A percentile compares a stretch with the other conserved stretches of the same genome.
Evolutionary conservation across 2,329 filamentous ascomycete species (phyloP).

Genomic region (Metarhizium guizhouense): DNA sequence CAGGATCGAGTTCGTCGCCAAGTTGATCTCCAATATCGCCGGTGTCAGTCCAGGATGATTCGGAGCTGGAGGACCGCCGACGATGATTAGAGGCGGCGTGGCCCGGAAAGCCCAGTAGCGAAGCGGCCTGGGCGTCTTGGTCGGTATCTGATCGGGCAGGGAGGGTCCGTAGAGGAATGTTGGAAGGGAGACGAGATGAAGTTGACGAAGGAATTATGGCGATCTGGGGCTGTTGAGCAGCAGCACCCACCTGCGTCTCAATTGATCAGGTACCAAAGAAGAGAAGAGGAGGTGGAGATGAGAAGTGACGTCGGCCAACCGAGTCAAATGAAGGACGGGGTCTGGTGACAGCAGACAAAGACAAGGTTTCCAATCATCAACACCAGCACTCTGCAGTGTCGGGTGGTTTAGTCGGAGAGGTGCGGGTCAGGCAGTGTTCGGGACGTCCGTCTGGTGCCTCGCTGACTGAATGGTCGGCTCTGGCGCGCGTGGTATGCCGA

Average conservation of each 20-base stretch:
- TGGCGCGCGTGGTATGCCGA: no score
- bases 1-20: conserved; percentile 72
- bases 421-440: background rate
- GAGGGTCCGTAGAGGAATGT: conserved; percentile 80
- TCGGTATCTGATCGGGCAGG: conserved; percentile 28
- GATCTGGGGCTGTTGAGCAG: conserved; percentile 66
- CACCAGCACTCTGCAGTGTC: conserved; percentile 6
- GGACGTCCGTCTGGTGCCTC: background rate
- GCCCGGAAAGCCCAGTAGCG: conserved; percentile 23
- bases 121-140: conserved; percentile 30
- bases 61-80: conserved; percentile 48
- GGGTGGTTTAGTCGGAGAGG: conserved; percentile 2
- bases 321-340: conserved; percentile 18
- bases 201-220: conserved; percentile 78
- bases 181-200: conserved; percentile 62
- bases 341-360: conserved; percentile 17
- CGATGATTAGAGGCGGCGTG: conserved; percentile 33
- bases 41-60: conserved; percentile 83
- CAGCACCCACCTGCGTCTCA: conserved; percentile 55
- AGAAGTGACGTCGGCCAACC: conserved; percentile 13
- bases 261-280: conserved; percentile 25
- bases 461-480: no score
- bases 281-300: conserved; percentile 14
- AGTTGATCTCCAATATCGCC: conserved; percentile 91
- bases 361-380: conserved; percentile 10